Evolutionary conservation across 305 asterid genomes (phyloP), one percentile per base, ranked within the genome.

Genomic region (Plantago coronopus): DNA sequence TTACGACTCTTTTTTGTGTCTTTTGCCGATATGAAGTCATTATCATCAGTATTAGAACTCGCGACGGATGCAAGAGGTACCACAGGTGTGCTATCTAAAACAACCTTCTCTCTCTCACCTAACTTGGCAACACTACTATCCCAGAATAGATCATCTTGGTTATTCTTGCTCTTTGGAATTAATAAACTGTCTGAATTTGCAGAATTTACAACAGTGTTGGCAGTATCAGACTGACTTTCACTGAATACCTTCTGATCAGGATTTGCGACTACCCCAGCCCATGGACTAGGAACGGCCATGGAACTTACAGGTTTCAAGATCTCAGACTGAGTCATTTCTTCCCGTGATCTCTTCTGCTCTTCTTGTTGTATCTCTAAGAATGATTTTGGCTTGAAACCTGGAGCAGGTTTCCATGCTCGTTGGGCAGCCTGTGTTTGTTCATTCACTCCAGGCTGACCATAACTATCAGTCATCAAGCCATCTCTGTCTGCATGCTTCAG

Each of bases 391-490:
- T 79, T 88, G 73, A 88, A 83, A 65, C 95, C 95, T 67, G 96
- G 88, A 66, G 96, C 91, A 64, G 86, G 88, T 75, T 88, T 88
- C 96, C 96, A 88, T 54, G 87, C 90, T 47, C 88, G 81, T 54
- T 69, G 81, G 50, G 75, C 83, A 66, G 76, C 34, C 16, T 64
- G 70, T 65, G 70, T 67, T 64, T 75, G 84, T 42, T 66, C 61
- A 44, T 61, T 65, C 49, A 51, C 37, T 61, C 72, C 85, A 16
- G 74, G 62, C 59, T 62, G 76, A 46, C 31, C 60, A 37, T 65
- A 72, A 51, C 68, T 48, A 63, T 72, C 75, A 44, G 57, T 64
- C 46, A 60, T 47, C 71, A 61, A 59, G 57, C 57, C 67, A 40
- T 40, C 62, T 17, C 17, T 44, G 54, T 61, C 71, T 47, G 63